phyloP scores from a whole-genome alignment of 352 stramenopile genomes.

The Blastocystis sp. region DNA sequence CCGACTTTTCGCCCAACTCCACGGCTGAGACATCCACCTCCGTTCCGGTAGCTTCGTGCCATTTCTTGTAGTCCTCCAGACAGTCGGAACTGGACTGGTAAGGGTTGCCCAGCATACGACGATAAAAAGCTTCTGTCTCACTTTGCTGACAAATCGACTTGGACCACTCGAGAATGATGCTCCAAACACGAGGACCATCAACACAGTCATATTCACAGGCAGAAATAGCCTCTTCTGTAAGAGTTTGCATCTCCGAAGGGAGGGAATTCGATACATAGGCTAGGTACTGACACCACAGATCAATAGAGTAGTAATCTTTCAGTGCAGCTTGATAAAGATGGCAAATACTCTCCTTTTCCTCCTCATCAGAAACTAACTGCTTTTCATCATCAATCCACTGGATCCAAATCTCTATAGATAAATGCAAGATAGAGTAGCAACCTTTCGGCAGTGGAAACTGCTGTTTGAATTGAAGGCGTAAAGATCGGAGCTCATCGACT shows the following conservation, averaged over 20 bases:
- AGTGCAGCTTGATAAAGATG: conserved; percentile 13
- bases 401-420: conserved; percentile 8
- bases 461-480: conserved; percentile 36
- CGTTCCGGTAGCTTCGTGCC: background rate
- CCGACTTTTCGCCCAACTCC: background rate
- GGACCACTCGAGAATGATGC: conserved; percentile 26
- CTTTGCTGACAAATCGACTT: background rate
- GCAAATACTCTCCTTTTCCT: conserved; percentile 55
- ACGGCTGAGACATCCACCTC: background rate
- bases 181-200: background rate
- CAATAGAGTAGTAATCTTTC: conserved; percentile 37
- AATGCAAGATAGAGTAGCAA: background rate
- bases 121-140: conserved; percentile 9
- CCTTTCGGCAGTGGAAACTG: background rate
- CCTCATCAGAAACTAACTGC: background rate
- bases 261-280: background rate
- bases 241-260: background rate
- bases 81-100: background rate
- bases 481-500: conserved; percentile 3
- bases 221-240: background rate
- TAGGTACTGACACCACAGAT: conserved; percentile 39
- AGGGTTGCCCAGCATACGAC: background rate
- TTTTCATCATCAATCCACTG: conserved; percentile 47
- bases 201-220: background rate
- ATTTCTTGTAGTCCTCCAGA: background rate